These are phyloP conservation scores for Curvularia lunata DNA, from an alignment of 2,329 filamentous ascomycete species.

Conservation along the genomic window DNA sequence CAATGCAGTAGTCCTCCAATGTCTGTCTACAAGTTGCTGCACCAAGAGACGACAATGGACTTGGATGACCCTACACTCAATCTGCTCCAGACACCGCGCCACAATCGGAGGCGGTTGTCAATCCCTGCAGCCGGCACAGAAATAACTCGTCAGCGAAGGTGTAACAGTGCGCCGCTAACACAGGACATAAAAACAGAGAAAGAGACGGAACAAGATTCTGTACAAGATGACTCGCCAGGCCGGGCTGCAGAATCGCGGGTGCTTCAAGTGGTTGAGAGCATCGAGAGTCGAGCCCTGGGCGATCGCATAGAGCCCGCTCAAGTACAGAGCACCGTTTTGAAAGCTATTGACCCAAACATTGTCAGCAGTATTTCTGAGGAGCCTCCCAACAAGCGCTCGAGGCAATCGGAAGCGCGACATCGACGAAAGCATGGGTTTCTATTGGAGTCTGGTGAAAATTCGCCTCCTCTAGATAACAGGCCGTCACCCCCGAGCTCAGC, in stretches of 20 bases:
- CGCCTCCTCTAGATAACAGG: conserved; percentile 24
- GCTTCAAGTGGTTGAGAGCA: conserved; percentile 1
- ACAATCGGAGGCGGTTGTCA: conserved; percentile 12
- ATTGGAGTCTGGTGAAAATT: conserved; percentile 37
- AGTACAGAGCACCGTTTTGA: conserved; percentile 21
- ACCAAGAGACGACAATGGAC: conserved; percentile 53
- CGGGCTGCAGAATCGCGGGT: not conserved
- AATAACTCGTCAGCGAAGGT: conserved; percentile 34
- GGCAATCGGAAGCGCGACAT: conserved; percentile 14
- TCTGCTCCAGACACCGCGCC: conserved; percentile 42
- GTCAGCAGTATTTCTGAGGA: conserved; percentile 20
- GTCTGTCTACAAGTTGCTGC: conserved; percentile 26
- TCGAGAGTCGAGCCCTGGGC: conserved; percentile 30
- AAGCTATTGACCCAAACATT: conserved; percentile 37
- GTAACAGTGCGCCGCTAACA: conserved; percentile 37
- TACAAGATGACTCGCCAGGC: not conserved
- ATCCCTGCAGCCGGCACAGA: conserved; percentile 21
- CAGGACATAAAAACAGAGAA: conserved; percentile 28
- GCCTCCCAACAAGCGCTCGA: conserved; percentile 29
- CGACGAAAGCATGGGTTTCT: conserved; percentile 25
- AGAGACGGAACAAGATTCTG: not conserved
- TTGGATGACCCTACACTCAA: conserved; percentile 49
- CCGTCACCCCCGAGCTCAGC: conserved; percentile 30
- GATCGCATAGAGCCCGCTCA: conserved; percentile 21
- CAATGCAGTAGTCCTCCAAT: conserved; percentile 42